These are phyloP conservation scores for Aegilops longissima DNA, from an alignment of 176 grass and related monocot species.

Conservation along the genomic window DNA sequence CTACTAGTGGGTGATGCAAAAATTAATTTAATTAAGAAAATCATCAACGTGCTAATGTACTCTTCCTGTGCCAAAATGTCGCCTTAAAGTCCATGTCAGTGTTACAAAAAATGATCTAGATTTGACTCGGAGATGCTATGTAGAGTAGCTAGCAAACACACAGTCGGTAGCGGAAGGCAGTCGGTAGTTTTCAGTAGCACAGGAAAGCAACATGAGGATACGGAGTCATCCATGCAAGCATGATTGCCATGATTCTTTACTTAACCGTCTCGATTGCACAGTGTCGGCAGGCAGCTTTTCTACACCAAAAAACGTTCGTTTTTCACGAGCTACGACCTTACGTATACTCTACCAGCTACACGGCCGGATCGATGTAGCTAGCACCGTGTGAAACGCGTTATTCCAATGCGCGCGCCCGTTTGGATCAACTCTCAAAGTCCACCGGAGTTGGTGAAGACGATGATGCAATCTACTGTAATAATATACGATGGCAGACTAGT, in stretches of 20 bases:
- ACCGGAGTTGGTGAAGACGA: background rate
- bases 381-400: background rate
- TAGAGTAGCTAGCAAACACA: background rate
- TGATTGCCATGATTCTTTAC: background rate
- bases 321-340: background rate
- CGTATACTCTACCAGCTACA: background rate
- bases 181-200: background rate
- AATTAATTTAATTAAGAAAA: background rate
- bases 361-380: no score
- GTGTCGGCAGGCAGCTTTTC: background rate
- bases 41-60: no score
- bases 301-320: background rate
- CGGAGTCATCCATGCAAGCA: background rate
- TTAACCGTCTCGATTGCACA: background rate
- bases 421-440: constrained; percentile 1
- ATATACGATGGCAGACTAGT: background rate
- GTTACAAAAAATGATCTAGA: background rate
- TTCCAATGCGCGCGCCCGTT: background rate
- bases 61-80: no score
- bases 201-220: background rate
- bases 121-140: background rate
- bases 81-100: background rate
- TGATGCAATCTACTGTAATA: constrained; percentile 7
- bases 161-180: no score
- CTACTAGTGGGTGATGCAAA: background rate